Evolutionary conservation across 2,329 filamentous ascomycete genomes (phyloP).

Genomic region (Penicillium sp.): DNA sequence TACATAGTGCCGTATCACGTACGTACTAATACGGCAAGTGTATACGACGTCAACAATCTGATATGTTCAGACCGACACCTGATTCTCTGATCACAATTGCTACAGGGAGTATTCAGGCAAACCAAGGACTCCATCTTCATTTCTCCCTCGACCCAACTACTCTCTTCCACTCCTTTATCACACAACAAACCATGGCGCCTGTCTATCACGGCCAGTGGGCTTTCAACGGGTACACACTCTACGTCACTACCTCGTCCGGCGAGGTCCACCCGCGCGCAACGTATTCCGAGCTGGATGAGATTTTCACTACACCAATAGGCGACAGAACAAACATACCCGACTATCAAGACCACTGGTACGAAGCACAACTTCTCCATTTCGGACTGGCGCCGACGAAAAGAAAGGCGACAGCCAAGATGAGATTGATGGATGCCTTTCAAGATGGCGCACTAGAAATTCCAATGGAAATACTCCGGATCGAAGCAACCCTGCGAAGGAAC

Average conservation of each 20-base stretch:
- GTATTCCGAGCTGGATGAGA: conserved; percentile 45
- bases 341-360: conserved; percentile 61
- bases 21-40: background rate
- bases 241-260: conserved; percentile 43
- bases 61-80: no score
- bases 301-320: conserved; percentile 34
- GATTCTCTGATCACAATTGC: no score
- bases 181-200: conserved; percentile 16
- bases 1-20: background rate
- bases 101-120: no score
- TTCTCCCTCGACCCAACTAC: background rate
- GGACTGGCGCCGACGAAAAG: conserved; percentile 57
- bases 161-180: background rate
- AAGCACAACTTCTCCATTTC: conserved; percentile 64
- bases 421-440: conserved; percentile 59
- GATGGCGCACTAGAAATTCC: conserved; percentile 53
- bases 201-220: conserved; percentile 44
- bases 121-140: background rate
- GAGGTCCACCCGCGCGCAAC: conserved; percentile 50
- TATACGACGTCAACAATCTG: background rate
- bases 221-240: conserved; percentile 47
- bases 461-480: conserved; percentile 49
- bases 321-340: conserved; percentile 39
- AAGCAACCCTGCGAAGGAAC: conserved; percentile 57
- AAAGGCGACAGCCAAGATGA: conserved; percentile 60